Base-by-base conservation (phyloP, 306 rosid genomes). In the Castanea mollissima region DNA sequence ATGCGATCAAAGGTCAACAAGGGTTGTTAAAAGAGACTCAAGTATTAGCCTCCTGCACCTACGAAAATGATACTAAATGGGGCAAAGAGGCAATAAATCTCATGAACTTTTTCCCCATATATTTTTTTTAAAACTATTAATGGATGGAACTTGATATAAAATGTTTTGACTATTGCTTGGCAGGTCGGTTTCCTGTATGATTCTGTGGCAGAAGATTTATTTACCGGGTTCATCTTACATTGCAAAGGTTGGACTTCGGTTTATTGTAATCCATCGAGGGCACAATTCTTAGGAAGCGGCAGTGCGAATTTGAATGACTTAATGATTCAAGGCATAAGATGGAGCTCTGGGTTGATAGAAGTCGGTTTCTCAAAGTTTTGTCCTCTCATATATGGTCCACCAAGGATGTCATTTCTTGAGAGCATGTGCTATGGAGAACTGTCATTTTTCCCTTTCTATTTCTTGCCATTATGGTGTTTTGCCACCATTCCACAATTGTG, bases 221-320 rank as follows among this genome's bases (percentile, higher is more conserved):
- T 89, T 8, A 93, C 98, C 1, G 89, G 95, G 62, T 84, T 88
- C 65, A 29, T 60, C 27, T 73, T 93, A 74, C 88, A 93, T 15
- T 87, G 88, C 74, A 81, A 86, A 49, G 95, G 93, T 34, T 93
- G 98, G 94, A 90, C 35, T 52, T 91, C 93, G 9, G 86, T 91
- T 69, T 91, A 80, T 65, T 79, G 80, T 41, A 55, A 88, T 35
- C 89, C 98, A 31, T 13, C 83, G 11, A 85, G 75, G 73, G 88
- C 97, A 6, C 94, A 87, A 65, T 93, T 93, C 75, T 80, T 90
- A 44, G 98, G 98, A 14, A 51, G 80, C 58, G 88, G 87, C 12
- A 74, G 80, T 2, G 89, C 90, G 23, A 87, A 73, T 74, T 78
- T 91, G 82, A 85, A 92, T 81, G 96, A 90, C 25, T 70, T 83